Percentiles rank a stretch among this genome's conserved stretches.
Evolutionary conservation across 163 green algal genomes (phyloP).

Genomic region (Scenedesmus sp.): DNA sequence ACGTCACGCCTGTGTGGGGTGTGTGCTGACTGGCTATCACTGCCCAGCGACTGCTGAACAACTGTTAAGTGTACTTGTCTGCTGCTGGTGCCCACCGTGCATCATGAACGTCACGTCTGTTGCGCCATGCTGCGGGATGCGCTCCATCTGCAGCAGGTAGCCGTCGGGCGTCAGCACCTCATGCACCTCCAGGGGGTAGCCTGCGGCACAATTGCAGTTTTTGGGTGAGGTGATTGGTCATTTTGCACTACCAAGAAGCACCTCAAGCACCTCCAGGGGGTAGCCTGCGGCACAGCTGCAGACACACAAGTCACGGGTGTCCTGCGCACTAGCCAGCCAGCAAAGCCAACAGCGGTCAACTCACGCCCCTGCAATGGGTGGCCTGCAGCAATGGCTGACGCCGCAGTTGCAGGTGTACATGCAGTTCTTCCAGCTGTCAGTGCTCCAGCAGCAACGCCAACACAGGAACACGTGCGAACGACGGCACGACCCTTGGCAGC

Average conservation of each 20-base stretch:
- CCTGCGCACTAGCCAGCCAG: too few relatives aligned
- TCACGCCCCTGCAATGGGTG: too few relatives aligned
- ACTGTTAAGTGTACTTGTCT: neutral
- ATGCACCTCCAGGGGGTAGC: slow-evolving; percentile 51
- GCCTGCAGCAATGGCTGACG: too few relatives aligned
- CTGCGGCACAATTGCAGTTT: slow-evolving; percentile 4
- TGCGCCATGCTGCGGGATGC: slow-evolving; percentile 17
- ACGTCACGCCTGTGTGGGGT: slow-evolving; percentile 1
- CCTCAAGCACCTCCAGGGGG: neutral
- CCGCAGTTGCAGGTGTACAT: too few relatives aligned
- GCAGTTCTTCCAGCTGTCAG: too few relatives aligned
- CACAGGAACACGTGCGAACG: too few relatives aligned
- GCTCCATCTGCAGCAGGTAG: slow-evolving; percentile 55
- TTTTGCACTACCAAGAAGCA: neutral
- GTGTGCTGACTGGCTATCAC: slow-evolving; percentile 32
- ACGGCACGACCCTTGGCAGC: too few relatives aligned
- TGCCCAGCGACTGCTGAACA: neutral
- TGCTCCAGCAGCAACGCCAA: too few relatives aligned
- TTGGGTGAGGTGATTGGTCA: too few relatives aligned
- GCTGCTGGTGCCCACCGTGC: neutral
- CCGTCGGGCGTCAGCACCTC: slow-evolving; percentile 28
- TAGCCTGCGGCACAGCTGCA: neutral
- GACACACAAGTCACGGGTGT: too few relatives aligned
- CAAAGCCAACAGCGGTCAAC: too few relatives aligned
- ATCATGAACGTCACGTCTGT: slow-evolving; percentile 46